A percentile compares a stretch with the other conserved stretches of the same genome.
Evolutionary conservation across 2,329 filamentous ascomycete species (phyloP).

Genomic region (Grosmannia penicillata): DNA sequence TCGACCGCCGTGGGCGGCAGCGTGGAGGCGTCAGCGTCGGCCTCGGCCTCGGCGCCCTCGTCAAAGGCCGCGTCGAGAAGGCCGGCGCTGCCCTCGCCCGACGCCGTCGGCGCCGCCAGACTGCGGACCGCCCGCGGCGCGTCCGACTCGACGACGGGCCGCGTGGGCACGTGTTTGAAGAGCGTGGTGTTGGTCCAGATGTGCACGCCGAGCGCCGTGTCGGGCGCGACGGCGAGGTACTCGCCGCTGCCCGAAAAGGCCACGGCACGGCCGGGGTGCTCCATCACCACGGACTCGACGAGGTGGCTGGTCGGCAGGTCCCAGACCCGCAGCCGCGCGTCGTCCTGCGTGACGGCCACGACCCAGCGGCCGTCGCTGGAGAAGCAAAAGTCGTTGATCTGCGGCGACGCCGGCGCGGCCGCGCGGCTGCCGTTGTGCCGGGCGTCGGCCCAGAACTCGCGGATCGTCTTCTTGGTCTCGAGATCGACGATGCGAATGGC

Average conservation of each 20-base stretch:
- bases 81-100: constrained; percentile 66
- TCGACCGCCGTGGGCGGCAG: constrained; percentile 46
- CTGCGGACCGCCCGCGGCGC: neutral
- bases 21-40: constrained; percentile 30
- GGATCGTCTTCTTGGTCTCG: constrained; percentile 76
- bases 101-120: constrained; percentile 56
- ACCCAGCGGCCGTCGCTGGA: constrained; percentile 92
- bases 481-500: constrained; percentile 82
- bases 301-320: constrained; percentile 91
- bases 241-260: constrained; percentile 85
- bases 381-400: constrained; percentile 71
- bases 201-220: constrained; percentile 73
- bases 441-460: constrained; percentile 78
- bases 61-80: constrained; percentile 65
- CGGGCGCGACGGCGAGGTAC: constrained; percentile 79
- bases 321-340: constrained; percentile 74
- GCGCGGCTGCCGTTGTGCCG: constrained; percentile 26
- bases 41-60: constrained; percentile 27
- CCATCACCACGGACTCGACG: constrained; percentile 77
- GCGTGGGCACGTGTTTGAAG: constrained; percentile 76
- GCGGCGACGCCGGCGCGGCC: neutral
- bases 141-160: constrained; percentile 57
- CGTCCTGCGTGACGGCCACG: constrained; percentile 70
- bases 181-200: constrained; percentile 92
- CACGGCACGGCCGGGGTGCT: constrained; percentile 65